These are phyloP conservation scores for Apiotrichum laibachii DNA, from an alignment of 1,284 basidiomycete species.

Conservation along the genomic window DNA sequence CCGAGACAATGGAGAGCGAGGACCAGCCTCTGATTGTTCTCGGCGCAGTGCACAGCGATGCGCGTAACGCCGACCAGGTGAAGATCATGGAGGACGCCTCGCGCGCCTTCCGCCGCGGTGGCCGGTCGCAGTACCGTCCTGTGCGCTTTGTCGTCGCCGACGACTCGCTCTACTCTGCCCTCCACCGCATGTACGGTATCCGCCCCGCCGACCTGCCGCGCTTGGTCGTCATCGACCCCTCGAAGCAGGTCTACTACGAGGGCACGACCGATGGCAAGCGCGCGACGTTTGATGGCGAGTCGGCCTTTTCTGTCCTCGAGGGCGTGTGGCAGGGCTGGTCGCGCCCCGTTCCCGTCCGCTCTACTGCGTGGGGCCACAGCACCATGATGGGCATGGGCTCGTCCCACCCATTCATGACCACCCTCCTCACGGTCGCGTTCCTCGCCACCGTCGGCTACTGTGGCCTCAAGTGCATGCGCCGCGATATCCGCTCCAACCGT, in stretches of 20 bases:
- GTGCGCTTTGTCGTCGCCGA: conserved; percentile 87
- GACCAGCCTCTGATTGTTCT: conserved; percentile 69
- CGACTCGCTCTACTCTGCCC: conserved; percentile 30
- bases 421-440: conserved; percentile 34
- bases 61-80: conserved; percentile 45
- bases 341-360: background rate
- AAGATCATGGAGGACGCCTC: conserved; percentile 61
- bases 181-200: conserved; percentile 30
- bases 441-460: conserved; percentile 39
- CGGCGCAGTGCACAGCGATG: conserved; percentile 51
- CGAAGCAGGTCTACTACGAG: conserved; percentile 38
- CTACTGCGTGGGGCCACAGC: background rate
- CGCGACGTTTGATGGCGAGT: conserved; percentile 59
- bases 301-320: conserved; percentile 69
- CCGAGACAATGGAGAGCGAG: conserved; percentile 68
- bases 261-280: conserved; percentile 70
- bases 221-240: conserved; percentile 74
- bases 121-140: conserved; percentile 53
- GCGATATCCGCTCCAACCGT: conserved; percentile 17
- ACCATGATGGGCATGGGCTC: conserved; percentile 25
- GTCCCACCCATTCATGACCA: conserved; percentile 45
- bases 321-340: conserved; percentile 57
- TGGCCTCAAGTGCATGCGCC: conserved; percentile 34
- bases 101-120: conserved; percentile 61
- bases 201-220: conserved; percentile 55